Evolutionary conservation across 164 flowering plant genomes (phyloP), one percentile per base, ranked within the genome.

Genomic region (Berberis vulgaris): DNA sequence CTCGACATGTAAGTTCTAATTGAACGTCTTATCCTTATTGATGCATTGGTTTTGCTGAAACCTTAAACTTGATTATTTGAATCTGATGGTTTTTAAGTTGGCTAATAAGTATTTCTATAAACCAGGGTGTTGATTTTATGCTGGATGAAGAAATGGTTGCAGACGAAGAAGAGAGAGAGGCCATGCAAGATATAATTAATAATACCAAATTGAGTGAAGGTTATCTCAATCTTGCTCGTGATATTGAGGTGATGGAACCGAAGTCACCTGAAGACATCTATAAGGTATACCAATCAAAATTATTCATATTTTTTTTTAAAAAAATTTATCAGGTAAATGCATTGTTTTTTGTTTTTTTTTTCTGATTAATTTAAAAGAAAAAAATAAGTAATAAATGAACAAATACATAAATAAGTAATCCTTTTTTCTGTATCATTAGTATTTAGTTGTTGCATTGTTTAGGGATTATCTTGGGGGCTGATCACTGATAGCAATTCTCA

Each of bases 201-300:
- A 95, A 91, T 64, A 57, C 62, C 38, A 91, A 81, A 69, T 62
- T 95, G 71, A 95, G 86, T 83, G 99, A 91, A 79, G 97, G 97
- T 11, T 95, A 81, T 79, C 92, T 95, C 53, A 86, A 88, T 45
- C 94, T 95, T 77, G 99, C 99, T 61, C 97, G 96, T 60, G 99
- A 95, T 76, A 86, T 95, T 71, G 99, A 95, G 77, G 99, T 91
- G 72, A 95, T 95, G 99, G 97, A 95, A 77, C 82, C 99, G 26
- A 95, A 95, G 72, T 86, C 96, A 56, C 99, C 99, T 10, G 98
- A 94, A 71, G 97, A 94, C 71, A 88, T 94, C 49, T 94, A 94
- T 49, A 94, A 94, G 95, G 98, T 93, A 54, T 55, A 12, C 42
- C 1, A 39, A 7, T 42, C 5, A 2, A 4, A 13, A 55, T 40